Evolutionary conservation across 2,329 filamentous ascomycete species (phyloP), one percentile per base, ranked within the genome.

Genomic region (Leptodontidium sp.): DNA sequence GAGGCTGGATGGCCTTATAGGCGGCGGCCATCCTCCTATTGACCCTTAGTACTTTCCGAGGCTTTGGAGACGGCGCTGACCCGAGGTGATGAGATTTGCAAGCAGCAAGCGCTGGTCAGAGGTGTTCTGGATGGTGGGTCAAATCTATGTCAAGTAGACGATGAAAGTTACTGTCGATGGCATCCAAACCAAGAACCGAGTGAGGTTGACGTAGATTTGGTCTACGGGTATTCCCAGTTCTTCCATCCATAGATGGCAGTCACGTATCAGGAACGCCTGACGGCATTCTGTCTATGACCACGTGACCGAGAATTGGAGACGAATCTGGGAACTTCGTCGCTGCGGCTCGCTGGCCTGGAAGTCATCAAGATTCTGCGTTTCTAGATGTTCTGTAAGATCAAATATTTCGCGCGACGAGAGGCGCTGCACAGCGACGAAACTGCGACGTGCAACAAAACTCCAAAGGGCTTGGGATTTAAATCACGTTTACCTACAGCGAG

Each of bases 51-150:
- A 59, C 24, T 7, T 15, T 59, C 57, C 17, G 57, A 59, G 57
- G 14, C 6, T 45, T 59, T 59, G 21, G 35, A 59, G 57, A 59
- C 57, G 57, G 57, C 21, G 38, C 57, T 59, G 57, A 45, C 35
- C 38, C 17, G 38, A 59, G 3, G 38, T 45, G 35, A 26, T 9
- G 35, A 58, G n/a, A n/a, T 4, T 55, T 40, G 38, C 38, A 40
- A 24, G 47, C 9, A 24, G 21, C 21, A 59, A 24, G 57, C 57
- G 21, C 57, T 59, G 9, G 21, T 38, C 15, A 17, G 26, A 15
- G n/a, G n/a, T 40, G 4, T 52, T 35, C n/a, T 55, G 15, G 29
- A 55, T 55, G 29, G 52, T 55, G 52, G 29, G 29, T 35, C 26
- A 55, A 55, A 26, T 24, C 35, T 17, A 55, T 35, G 52, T 35